phyloP scores from a whole-genome alignment of 192 early-diverging fungal genomes.

The Martensiomyces pterosporus region DNA sequence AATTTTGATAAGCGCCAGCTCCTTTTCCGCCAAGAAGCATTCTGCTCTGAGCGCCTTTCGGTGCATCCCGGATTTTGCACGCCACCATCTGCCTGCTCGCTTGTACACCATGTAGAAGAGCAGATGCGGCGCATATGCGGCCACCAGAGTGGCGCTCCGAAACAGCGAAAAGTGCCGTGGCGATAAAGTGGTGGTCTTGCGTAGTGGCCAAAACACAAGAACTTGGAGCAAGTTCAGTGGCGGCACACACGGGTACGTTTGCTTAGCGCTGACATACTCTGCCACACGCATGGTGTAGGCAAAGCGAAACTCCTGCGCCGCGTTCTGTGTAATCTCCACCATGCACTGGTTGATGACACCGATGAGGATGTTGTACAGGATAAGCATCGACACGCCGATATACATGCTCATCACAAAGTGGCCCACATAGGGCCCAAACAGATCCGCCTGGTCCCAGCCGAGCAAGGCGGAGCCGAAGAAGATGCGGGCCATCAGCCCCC shows the following conservation, averaged over 20 bases:
- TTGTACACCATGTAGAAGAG: slow-evolving; percentile 14
- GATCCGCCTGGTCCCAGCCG: slow-evolving; percentile 34
- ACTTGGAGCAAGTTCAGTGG: slow-evolving; percentile 34
- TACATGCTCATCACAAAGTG: slow-evolving; percentile 34
- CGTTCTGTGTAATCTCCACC: slow-evolving; percentile 30
- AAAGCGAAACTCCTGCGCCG: slow-evolving; percentile 37
- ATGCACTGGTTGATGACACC: slow-evolving; percentile 44
- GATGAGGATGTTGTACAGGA: slow-evolving; percentile 42
- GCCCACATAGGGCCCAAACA: slow-evolving; percentile 33
- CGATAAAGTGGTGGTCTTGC: slow-evolving; percentile 17
- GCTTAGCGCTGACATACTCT: slow-evolving; percentile 36
- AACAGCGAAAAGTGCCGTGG: slow-evolving; percentile 20
- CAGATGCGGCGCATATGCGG: slow-evolving; percentile 30
- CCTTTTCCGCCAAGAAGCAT: slow-evolving; percentile 28
- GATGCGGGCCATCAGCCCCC: slow-evolving; percentile 36
- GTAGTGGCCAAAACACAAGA: slow-evolving; percentile 27
- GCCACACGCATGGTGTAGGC: slow-evolving; percentile 30
- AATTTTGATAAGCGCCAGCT: slow-evolving; percentile 22
- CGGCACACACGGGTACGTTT: slow-evolving; percentile 39
- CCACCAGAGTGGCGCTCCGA: slow-evolving; percentile 17
- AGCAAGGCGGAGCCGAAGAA: slow-evolving; percentile 36
- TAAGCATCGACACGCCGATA: slow-evolving; percentile 41
- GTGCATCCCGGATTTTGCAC: slow-evolving; percentile 20
- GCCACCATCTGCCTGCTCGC: slow-evolving; percentile 20
- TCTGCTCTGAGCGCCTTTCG: slow-evolving; percentile 16